Conservation (phyloP, 169 alveolate genomes). For the Sarcocystis neurona region DNA sequence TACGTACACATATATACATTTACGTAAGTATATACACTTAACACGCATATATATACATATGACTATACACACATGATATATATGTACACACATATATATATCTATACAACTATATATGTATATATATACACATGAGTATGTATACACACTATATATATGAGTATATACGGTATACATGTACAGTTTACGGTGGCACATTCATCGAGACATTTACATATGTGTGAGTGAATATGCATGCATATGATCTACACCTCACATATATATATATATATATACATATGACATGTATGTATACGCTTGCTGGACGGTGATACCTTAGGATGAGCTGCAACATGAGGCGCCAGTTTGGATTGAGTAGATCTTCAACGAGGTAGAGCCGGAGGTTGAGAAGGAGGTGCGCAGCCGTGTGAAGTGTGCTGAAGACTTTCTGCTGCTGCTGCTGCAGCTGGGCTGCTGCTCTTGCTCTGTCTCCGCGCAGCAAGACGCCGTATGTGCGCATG, state of each 20-base stretch:
- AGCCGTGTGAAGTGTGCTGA: background rate
- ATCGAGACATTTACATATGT: too few relatives aligned
- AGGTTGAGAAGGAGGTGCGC: conserved; percentile 1
- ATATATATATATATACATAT: too few relatives aligned
- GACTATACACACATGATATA: too few relatives aligned
- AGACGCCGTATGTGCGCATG: too few relatives aligned
- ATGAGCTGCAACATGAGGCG: conserved; percentile 14
- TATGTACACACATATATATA: background rate
- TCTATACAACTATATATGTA: background rate
- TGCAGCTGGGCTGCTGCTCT: background rate
- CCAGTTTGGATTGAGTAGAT: conserved; percentile 28
- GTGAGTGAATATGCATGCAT: background rate
- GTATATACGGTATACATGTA: background rate
- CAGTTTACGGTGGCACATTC: background rate
- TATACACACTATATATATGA: too few relatives aligned
- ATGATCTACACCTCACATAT: background rate
- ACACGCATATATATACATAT: too few relatives aligned
- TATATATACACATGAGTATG: background rate
- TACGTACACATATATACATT: too few relatives aligned
- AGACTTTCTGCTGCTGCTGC: background rate
- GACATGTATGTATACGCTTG: background rate
- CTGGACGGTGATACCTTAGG: background rate
- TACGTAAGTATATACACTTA: too few relatives aligned
- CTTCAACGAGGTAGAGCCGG: conserved; percentile 8
- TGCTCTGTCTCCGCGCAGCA: too few relatives aligned